phyloP scores from a whole-genome alignment of 2,329 filamentous ascomycete species.

The Ilyonectria sp. region DNA sequence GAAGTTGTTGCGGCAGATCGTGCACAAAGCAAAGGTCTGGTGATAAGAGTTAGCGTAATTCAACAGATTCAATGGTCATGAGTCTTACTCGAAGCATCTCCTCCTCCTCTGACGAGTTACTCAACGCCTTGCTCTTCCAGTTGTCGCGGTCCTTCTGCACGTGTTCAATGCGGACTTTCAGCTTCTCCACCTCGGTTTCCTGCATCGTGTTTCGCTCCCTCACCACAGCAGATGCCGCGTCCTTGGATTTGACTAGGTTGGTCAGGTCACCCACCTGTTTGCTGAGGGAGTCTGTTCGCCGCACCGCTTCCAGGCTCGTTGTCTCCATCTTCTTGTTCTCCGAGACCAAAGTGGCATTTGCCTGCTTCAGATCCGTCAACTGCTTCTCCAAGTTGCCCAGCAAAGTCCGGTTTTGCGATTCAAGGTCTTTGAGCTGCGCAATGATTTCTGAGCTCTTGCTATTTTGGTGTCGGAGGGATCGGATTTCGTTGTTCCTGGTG shows the following conservation, averaged over 20 bases:
- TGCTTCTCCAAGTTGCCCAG: conserved; percentile 93
- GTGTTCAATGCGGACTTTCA: conserved; percentile 83
- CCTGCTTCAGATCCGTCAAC: conserved; percentile 84
- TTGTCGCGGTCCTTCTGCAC: conserved; percentile 86
- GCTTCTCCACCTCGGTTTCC: conserved; percentile 84
- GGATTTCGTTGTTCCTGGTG: conserved; percentile 84
- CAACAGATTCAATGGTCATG: neutral
- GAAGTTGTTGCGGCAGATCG: conserved; percentile 92
- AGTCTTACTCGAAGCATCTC: conserved; percentile 86
- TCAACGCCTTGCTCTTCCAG: conserved; percentile 87
- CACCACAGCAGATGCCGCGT: conserved; percentile 68
- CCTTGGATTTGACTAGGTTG: conserved; percentile 81
- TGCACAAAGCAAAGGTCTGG: conserved; percentile 75
- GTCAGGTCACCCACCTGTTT: conserved; percentile 85
- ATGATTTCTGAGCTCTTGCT: conserved; percentile 95
- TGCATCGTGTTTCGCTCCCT: conserved; percentile 73
- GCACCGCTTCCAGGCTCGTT: conserved; percentile 77
- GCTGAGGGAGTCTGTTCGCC: conserved; percentile 80
- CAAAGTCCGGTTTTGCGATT: conserved; percentile 81
- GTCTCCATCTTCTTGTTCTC: conserved; percentile 85
- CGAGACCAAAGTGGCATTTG: conserved; percentile 77
- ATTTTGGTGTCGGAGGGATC: conserved; percentile 85
- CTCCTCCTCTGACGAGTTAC: conserved; percentile 86
- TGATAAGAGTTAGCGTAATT: conserved; percentile 39
- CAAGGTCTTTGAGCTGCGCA: conserved; percentile 90